Base-by-base conservation (phyloP, 1,284 basidiomycete species). In the Ceratobasidium theobromae region DNA sequence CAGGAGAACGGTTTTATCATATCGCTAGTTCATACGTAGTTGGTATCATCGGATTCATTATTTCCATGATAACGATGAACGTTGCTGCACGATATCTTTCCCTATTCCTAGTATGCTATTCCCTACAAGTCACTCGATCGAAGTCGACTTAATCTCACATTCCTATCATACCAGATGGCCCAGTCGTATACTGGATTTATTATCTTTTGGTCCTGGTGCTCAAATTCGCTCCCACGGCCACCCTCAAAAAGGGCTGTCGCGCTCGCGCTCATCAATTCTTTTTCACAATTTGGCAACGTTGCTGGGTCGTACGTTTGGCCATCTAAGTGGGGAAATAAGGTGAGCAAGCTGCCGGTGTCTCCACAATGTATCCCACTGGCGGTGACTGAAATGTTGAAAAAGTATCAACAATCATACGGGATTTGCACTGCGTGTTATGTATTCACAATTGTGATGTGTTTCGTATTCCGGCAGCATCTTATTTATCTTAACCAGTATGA, bases 241-340 rank as follows among this genome's bases (percentile, higher is more conserved):
- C 43, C 43, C 18, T 11, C 43, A 21, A 45, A 45, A 45, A 8
- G 43, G 18, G 43, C 43, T 45, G 43, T 21, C 9, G 43, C 43
- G 18, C 9, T 45, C 43, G 43, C 12, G 18, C 9, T 45, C 18
- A 21, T 45, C 43, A 45, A 45, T n/a, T n/a, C n/a, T n/a, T 83
- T 88, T 71, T 84, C 84, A 16, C 84, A 87, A 70, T 77, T 88
- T 1, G 89, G 89, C 0, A 91, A 92, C 73, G 79, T 91, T 46
- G 76, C 82, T 53, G 89, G 90, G 71, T 88, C 89, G 80, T 92
- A 75, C 78, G 87, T 80, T 14, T 81, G 79, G 78, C 78, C 76
- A n/a, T 74, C 70, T 53, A 68, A 38, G 18, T 81, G 79, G 78
- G 79, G 79, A n/a, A 77, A 76, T 12, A 75, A 75, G 18, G 46